Evolutionary conservation across 75 land plant genomes (phyloP).

Genomic region (Cupressus sempervirens): DNA sequence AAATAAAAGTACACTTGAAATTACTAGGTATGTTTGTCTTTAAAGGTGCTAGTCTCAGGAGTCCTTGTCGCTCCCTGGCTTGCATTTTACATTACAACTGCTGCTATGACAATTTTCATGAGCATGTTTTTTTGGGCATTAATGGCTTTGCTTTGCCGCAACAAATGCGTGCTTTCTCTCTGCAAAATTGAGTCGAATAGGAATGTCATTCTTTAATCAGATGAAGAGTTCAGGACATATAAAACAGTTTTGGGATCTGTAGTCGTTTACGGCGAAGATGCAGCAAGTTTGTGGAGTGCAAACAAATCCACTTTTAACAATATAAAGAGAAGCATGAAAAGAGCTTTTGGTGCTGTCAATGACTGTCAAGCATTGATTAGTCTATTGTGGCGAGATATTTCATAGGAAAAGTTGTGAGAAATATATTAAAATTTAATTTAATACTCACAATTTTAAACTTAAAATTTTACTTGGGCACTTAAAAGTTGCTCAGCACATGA

Average conservation of each 20-base stretch:
- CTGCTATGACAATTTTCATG: background rate
- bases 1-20: background rate
- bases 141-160: background rate
- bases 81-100: background rate
- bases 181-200: background rate
- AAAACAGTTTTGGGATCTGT: background rate
- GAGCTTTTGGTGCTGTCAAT: background rate
- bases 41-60: background rate
- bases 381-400: background rate
- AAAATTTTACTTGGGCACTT: too few species aligned
- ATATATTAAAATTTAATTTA: too few species aligned
- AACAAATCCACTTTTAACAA: background rate
- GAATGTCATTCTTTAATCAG: background rate
- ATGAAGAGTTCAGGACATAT: background rate
- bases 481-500: too few species aligned
- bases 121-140: background rate
- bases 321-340: background rate
- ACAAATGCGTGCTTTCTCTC: background rate
- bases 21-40: background rate
- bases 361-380: background rate
- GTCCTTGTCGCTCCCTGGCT: background rate
- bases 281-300: background rate
- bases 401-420: too few species aligned
- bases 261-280: background rate
- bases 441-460: too few species aligned